phyloP scores from a whole-genome alignment of 2,329 filamentous ascomycete species.

The Claviceps sorghi region DNA sequence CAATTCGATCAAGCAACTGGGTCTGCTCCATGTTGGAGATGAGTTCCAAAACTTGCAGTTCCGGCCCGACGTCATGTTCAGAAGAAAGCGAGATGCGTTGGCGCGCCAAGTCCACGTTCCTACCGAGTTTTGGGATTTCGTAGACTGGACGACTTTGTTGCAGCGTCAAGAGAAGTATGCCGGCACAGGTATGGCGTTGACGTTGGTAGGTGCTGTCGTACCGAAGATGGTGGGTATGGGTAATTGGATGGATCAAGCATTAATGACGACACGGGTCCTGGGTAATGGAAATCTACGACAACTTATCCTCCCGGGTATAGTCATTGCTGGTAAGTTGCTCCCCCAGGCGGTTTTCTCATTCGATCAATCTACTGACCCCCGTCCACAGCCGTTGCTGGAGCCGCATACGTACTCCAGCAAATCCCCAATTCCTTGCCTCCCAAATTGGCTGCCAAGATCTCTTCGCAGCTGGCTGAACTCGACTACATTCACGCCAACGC shows the following conservation, averaged over 20 bases:
- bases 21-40: conserved; percentile 74
- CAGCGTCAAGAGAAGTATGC: conserved; percentile 90
- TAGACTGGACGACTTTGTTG: conserved; percentile 69
- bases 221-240: conserved; percentile 68
- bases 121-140: conserved; percentile 84
- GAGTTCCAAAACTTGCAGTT: conserved; percentile 79
- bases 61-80: conserved; percentile 89
- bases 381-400: conserved; percentile 50
- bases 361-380: neutral
- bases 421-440: conserved; percentile 82
- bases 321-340: conserved; percentile 58
- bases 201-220: conserved; percentile 73
- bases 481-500: conserved; percentile 92
- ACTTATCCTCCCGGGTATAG: conserved; percentile 64
- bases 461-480: conserved; percentile 60
- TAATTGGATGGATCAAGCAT: conserved; percentile 76
- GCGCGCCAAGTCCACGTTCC: conserved; percentile 77
- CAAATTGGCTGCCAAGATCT: conserved; percentile 73
- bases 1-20: conserved; percentile 74
- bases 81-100: conserved; percentile 62
- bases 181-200: conserved; percentile 87
- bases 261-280: conserved; percentile 67
- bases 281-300: conserved; percentile 68
- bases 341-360: neutral
- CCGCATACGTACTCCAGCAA: conserved; percentile 69